These are phyloP conservation scores for Marasmius sp. DNA, from an alignment of 1,284 basidiomycete genomes.

Conservation along the genomic window DNA sequence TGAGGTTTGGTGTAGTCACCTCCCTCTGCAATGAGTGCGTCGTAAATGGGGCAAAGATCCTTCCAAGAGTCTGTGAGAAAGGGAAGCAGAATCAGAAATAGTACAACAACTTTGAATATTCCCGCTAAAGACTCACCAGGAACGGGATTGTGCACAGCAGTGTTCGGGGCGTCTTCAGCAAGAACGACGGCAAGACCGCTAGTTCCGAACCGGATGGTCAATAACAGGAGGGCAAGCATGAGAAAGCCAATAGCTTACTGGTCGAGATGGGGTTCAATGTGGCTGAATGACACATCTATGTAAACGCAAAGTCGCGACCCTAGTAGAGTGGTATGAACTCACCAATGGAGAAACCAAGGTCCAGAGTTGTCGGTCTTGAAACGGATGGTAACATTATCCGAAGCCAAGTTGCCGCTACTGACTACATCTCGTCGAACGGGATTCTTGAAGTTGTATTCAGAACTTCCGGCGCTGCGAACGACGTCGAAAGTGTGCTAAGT, in stretches of 20 bases:
- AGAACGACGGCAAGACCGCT: conserved; percentile 21
- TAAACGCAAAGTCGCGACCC: neutral
- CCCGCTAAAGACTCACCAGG: neutral
- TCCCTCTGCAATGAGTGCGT: neutral
- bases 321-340: neutral
- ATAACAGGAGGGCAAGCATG: neutral
- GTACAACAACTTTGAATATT: too few relatives aligned
- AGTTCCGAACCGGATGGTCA: neutral
- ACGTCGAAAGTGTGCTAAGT: conserved; percentile 41
- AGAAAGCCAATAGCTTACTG: conserved; percentile 9
- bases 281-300: conserved; percentile 19
- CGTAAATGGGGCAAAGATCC: conserved; percentile 14
- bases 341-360: conserved; percentile 29
- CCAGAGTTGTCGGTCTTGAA: conserved; percentile 35
- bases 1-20: neutral
- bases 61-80: conserved; percentile 11
- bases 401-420: conserved; percentile 23
- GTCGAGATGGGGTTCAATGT: conserved; percentile 32
- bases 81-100: neutral
- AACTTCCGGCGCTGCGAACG: conserved; percentile 35
- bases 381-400: conserved; percentile 41
- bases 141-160: neutral
- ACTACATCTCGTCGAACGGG: conserved; percentile 25
- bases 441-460: conserved; percentile 37
- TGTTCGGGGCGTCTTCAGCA: conserved; percentile 17